Conservation (phyloP, 805 yeast species). For the Candida andamanensis region DNA sequence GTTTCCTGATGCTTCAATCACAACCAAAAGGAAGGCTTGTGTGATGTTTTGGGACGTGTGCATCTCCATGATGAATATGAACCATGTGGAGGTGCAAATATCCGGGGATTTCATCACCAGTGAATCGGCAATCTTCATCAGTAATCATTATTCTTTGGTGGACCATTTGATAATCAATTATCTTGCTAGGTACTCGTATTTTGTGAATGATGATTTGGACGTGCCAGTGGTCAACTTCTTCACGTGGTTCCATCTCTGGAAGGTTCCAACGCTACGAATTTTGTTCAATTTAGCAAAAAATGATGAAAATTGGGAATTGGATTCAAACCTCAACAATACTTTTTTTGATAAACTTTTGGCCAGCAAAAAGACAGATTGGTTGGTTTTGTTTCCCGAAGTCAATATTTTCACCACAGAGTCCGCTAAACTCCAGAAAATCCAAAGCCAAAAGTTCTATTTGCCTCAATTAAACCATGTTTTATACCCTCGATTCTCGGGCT, state of each 20-base stretch:
- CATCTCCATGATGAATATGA: slow-evolving; percentile 27
- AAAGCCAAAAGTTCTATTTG: slow-evolving; percentile 53
- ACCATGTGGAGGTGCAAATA: slow-evolving; percentile 32
- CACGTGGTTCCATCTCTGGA: slow-evolving; percentile 66
- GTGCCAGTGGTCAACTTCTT: slow-evolving; percentile 52
- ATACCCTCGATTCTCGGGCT: slow-evolving; percentile 71
- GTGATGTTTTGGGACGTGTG: slow-evolving; percentile 25
- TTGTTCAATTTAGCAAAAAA: slow-evolving; percentile 44
- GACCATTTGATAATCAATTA: slow-evolving; percentile 56
- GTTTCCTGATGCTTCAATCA: slow-evolving; percentile 17
- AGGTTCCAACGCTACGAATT: slow-evolving; percentile 50
- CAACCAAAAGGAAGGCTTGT: slow-evolving; percentile 14
- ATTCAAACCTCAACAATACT: slow-evolving; percentile 27
- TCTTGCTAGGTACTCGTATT: slow-evolving; percentile 29
- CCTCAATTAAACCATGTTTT: slow-evolving; percentile 57
- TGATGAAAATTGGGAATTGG: slow-evolving; percentile 70
- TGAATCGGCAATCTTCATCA: slow-evolving; percentile 34
- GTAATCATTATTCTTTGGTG: slow-evolving; percentile 65
- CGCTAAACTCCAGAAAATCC: slow-evolving; percentile 45
- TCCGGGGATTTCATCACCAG: slow-evolving; percentile 38
- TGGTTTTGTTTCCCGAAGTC: slow-evolving; percentile 82
- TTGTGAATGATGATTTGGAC: slow-evolving; percentile 6
- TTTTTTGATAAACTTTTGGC: slow-evolving; percentile 31
- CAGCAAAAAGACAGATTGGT: slow-evolving; percentile 50
- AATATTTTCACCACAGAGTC: slow-evolving; percentile 55